phyloP scores from a whole-genome alignment of 2,329 filamentous ascomycete species.

The Fusarium nurragi region DNA sequence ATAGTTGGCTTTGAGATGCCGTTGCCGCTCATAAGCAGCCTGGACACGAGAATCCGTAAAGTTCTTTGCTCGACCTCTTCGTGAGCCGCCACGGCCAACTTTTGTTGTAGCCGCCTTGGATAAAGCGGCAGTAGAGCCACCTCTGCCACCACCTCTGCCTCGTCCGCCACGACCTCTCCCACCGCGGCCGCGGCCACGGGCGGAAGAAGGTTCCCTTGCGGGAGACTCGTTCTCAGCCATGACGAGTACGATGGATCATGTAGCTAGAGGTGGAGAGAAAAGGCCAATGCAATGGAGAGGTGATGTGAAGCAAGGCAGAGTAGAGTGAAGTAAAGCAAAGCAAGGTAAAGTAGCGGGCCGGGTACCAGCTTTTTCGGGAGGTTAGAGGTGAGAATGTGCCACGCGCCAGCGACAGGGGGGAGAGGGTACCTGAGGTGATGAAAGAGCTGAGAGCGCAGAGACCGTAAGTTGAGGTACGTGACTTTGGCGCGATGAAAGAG shows the following conservation, averaged over 20 bases:
- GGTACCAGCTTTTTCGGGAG: constrained; percentile 37
- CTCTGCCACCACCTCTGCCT: constrained; percentile 45
- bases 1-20: constrained; percentile 72
- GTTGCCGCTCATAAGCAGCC: constrained; percentile 69
- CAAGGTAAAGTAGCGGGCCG: constrained; percentile 30
- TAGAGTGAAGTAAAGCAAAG: constrained; percentile 26
- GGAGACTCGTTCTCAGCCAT: constrained; percentile 54
- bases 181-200: constrained; percentile 51
- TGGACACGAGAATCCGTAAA: constrained; percentile 65
- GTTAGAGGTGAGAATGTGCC: constrained; percentile 38
- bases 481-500: constrained; percentile 30
- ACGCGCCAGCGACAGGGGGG: constrained; percentile 38
- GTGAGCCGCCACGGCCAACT: constrained; percentile 51
- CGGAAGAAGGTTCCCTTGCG: constrained; percentile 49
- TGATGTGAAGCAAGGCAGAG: constrained; percentile 5
- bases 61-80: constrained; percentile 64
- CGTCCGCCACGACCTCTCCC: constrained; percentile 47
- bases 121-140: constrained; percentile 46
- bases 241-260: constrained; percentile 47
- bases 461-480: constrained; percentile 18
- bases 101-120: constrained; percentile 50
- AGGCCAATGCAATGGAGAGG: constrained; percentile 3
- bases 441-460: constrained; percentile 11
- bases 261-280: constrained; percentile 34
- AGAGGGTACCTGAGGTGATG: constrained; percentile 19